A percentile compares a stretch with the other conserved stretches of the same genome.
Evolutionary conservation across 768 basidiomycete species (phyloP).

Genomic region (Leccinum longicurvipes): DNA sequence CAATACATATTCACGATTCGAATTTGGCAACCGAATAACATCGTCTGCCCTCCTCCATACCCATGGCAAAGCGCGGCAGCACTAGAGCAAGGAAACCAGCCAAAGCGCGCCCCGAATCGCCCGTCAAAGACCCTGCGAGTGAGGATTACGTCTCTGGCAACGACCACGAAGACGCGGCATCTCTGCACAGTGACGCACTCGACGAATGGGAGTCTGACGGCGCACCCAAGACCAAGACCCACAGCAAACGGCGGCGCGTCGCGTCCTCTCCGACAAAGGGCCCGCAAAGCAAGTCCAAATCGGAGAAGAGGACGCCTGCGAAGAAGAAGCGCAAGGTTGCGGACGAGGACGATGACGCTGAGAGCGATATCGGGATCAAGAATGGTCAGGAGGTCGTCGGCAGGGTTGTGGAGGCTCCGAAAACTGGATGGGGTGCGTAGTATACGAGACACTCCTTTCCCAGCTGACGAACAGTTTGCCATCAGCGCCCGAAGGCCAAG

Average conservation of each 20-base stretch:
- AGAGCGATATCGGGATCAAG: conserved; percentile 44
- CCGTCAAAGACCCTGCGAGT: conserved; percentile 4
- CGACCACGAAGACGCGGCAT: conserved; percentile 16
- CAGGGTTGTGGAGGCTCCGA: conserved; percentile 75
- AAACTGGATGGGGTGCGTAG: conserved; percentile 67
- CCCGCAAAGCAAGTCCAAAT: conserved; percentile 17
- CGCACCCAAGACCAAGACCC: conserved; percentile 1
- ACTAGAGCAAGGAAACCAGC: conserved; percentile 4
- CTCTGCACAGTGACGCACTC: conserved; percentile 43
- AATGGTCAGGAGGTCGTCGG: conserved; percentile 75
- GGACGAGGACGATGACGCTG: conserved; percentile 27
- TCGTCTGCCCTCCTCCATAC: not conserved
- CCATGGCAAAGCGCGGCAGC: conserved; percentile 17
- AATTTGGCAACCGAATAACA: not conserved
- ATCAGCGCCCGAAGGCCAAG: conserved; percentile 76
- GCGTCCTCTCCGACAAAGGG: conserved; percentile 27
- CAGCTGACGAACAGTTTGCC: not conserved
- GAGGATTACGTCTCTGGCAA: conserved; percentile 10
- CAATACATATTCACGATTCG: no score
- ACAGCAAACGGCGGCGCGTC: conserved; percentile 22
- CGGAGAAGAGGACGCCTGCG: conserved; percentile 12
- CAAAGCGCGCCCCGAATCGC: conserved; percentile 2
- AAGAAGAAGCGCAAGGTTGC: conserved; percentile 26
- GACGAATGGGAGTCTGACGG: conserved; percentile 37
- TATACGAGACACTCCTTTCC: no score